Evolutionary conservation across 306 rosid genomes (phyloP), one percentile per base, ranked within the genome.

Genomic region (Trichosanthes truncata): DNA sequence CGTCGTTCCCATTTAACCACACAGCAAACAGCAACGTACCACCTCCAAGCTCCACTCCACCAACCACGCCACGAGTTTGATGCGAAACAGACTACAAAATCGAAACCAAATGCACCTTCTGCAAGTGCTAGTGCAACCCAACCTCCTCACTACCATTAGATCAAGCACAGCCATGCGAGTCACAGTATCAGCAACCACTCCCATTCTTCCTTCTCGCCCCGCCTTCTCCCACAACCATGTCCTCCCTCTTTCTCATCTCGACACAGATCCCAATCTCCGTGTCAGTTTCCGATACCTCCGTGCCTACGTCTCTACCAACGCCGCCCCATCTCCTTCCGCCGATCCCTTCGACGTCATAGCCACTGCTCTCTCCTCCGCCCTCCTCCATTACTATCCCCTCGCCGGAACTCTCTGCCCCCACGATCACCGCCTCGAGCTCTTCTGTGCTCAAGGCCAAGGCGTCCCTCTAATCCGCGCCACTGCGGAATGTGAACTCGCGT

Each of bases 211-310:
- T 43, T 76, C 89, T 29, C 59, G 48, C 11, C 78, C 91, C 1
- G 89, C 96, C 49, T 92, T 94, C 79, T 10, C 25, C 21, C 38
- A 83, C 57, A 80, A 83, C 69, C 97, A 92, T 62, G 21, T 78
- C 80, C 96, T 92, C 84, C 59, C 88, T 48, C 98, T 94, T 60
- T 88, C 93, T 66, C 92, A 83, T 82, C 84, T 94, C 33, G 98
- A 94, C 91, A 92, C 84, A 53, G 98, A 94, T 33, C 85, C 82
- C 72, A 94, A 94, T 81, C 92, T 89, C 89, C 84, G 81, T 48
- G 80, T 89, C 82, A 89, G 81, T 76, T 86, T 94, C 83, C 97
- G 98, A 6, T 94, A 94, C 89, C 91, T 94, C 71, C 97, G 98
- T 23, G 92, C 83, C 38, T 94, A 94, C 84, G 66, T 79, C 80